A percentile compares a stretch with the other conserved stretches of the same genome.
Evolutionary conservation across 2,329 filamentous ascomycete species (phyloP).

Genomic region (Diaporthe vexans): DNA sequence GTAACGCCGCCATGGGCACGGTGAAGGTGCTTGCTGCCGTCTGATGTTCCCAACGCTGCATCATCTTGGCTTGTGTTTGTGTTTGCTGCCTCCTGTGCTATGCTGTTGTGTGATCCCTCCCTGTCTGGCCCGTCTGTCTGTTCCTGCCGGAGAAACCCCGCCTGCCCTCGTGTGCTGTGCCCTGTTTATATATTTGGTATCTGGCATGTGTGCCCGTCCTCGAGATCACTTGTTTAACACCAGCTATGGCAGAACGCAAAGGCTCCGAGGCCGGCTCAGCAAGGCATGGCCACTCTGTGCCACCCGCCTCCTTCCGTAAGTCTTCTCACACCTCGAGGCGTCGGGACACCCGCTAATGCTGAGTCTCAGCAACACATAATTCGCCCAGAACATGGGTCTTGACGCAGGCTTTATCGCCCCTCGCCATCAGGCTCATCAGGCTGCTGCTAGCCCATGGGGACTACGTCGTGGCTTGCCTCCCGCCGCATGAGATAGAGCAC

Average conservation of each 20-base stretch:
- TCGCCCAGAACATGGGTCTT: slow-evolving; percentile 93
- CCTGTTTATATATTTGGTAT: slow-evolving; percentile 28
- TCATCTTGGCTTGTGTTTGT: slow-evolving; percentile 42
- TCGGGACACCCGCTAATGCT: slow-evolving; percentile 48
- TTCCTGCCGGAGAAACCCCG: slow-evolving; percentile 3
- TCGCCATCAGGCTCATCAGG: slow-evolving; percentile 85
- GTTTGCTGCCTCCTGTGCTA: slow-evolving; percentile 41
- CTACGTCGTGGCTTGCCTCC: slow-evolving; percentile 87
- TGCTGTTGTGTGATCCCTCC: slow-evolving; percentile 41
- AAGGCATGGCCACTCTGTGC: slow-evolving; percentile 59
- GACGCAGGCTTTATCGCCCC: slow-evolving; percentile 86
- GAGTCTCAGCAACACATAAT: slow-evolving; percentile 72
- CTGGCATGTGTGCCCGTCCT: slow-evolving; percentile 36
- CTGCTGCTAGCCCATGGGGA: slow-evolving; percentile 92
- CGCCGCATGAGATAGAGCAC: slow-evolving; percentile 83
- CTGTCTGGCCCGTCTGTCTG: slow-evolving; percentile 31
- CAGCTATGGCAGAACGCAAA: slow-evolving; percentile 60
- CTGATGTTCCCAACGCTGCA: slow-evolving; percentile 36
- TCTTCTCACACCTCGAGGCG: slow-evolving; percentile 37
- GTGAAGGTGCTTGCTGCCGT: slow-evolving; percentile 38
- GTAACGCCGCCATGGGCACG: slow-evolving; percentile 36
- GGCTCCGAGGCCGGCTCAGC: slow-evolving; percentile 58
- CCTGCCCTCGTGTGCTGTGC: slow-evolving; percentile 10
- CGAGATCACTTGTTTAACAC: slow-evolving; percentile 39
- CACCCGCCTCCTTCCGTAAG: slow-evolving; percentile 68